Percentiles rank a stretch among this genome's conserved stretches.
These are phyloP conservation scores for Mayamaea pseudoterrestris DNA, from an alignment of 108 stramenopile genomes.

Conservation along the genomic window DNA sequence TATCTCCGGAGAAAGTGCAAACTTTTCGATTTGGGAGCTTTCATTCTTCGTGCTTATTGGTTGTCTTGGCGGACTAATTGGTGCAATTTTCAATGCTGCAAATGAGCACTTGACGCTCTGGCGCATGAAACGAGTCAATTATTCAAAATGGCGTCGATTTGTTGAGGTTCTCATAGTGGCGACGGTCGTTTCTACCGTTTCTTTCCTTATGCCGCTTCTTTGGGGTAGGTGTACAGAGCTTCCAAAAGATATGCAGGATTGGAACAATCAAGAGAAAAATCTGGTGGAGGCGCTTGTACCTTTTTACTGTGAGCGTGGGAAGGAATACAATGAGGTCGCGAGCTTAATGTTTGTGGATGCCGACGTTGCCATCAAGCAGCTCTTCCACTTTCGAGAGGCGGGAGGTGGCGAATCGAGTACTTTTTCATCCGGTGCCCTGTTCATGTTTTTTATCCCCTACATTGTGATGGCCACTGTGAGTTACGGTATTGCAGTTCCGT, in stretches of 20 bases:
- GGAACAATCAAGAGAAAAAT: constrained; percentile 89
- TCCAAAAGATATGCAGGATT: constrained; percentile 90
- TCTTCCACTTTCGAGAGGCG: constrained; percentile 91
- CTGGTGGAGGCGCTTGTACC: constrained; percentile 84
- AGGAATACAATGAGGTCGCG: constrained; percentile 95
- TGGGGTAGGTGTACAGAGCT: constrained; percentile 84
- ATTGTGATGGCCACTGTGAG: constrained; percentile 71
- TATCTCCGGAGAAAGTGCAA: constrained; percentile 46
- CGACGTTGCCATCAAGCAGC: constrained; percentile 92
- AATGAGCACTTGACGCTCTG: constrained; percentile 86
- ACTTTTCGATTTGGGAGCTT: constrained; percentile 91
- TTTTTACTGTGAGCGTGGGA: constrained; percentile 79
- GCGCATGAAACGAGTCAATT: constrained; percentile 76
- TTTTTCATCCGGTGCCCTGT: constrained; percentile 87
- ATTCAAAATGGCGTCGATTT: constrained; percentile 52
- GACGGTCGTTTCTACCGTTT: constrained; percentile 56
- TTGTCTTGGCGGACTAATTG: constrained; percentile 88
- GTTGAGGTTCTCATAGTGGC: constrained; percentile 70
- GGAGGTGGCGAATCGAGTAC: constrained; percentile 77
- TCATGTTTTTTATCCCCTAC: constrained; percentile 91
- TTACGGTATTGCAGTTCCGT: constrained; percentile 90
- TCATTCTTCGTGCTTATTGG: constrained; percentile 82
- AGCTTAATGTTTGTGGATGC: constrained; percentile 88
- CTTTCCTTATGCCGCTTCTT: constrained; percentile 76
- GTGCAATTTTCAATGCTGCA: constrained; percentile 91